phyloP scores from a whole-genome alignment of 805 yeast genomes.

The Danielia oregonensis region DNA sequence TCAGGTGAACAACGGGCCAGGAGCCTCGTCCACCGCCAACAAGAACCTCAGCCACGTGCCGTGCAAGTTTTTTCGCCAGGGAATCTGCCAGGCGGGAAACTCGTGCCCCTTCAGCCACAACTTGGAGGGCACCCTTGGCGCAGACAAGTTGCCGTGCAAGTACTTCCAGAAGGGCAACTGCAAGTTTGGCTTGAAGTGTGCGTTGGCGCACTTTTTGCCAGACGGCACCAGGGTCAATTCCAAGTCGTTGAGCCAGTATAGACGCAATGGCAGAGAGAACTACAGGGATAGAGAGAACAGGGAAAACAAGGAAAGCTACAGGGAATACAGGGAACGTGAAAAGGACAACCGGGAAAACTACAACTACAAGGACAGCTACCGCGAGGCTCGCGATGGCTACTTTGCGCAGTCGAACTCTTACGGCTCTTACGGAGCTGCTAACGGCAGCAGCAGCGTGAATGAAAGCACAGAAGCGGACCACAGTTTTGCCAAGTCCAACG shows the following conservation, averaged over 20 bases:
- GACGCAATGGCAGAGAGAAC: slow-evolving; percentile 5
- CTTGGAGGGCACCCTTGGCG: slow-evolving; percentile 47
- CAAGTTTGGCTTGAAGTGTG: slow-evolving; percentile 92
- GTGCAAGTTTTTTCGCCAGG: slow-evolving; percentile 88
- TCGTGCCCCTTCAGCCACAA: slow-evolving; percentile 91
- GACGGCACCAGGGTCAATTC: slow-evolving; percentile 82
- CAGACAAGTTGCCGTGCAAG: slow-evolving; percentile 73
- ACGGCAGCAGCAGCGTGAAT: too few species aligned
- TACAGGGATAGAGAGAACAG: slow-evolving; percentile 1
- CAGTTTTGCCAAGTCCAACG: too few species aligned
- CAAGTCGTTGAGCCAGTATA: slow-evolving; percentile 12
- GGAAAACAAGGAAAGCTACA: not conserved
- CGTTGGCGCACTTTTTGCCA: slow-evolving; percentile 84
- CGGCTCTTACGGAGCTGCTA: too few species aligned
- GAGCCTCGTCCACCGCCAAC: slow-evolving; percentile 6
- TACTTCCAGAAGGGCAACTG: slow-evolving; percentile 96
- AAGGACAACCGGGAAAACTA: slow-evolving; percentile 2
- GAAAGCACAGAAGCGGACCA: too few species aligned
- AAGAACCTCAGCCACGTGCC: slow-evolving; percentile 89
- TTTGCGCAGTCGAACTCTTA: too few species aligned
- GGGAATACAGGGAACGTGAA: slow-evolving; percentile 1
- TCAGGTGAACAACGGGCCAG: slow-evolving; percentile 5
- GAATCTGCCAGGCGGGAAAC: slow-evolving; percentile 91
- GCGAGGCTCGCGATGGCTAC: too few species aligned
- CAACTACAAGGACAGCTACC: too few species aligned